Percentiles rank a stretch among this genome's conserved stretches.
Evolutionary conservation across 2,329 filamentous ascomycete genomes (phyloP).

Genomic region (Anthostomella pinea): DNA sequence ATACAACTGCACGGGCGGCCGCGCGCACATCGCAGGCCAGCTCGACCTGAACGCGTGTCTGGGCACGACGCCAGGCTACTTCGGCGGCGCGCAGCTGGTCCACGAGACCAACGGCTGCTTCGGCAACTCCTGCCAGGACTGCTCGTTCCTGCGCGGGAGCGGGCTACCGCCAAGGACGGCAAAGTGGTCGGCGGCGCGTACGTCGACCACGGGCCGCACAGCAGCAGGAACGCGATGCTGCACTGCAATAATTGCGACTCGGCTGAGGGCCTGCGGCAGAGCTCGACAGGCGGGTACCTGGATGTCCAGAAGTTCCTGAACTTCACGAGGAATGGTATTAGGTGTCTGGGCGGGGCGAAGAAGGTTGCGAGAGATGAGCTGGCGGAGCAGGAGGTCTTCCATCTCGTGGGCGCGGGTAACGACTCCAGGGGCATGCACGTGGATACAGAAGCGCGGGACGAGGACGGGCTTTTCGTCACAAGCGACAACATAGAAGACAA

Average conservation of each 20-base stretch:
- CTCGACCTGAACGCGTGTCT: slow-evolving; percentile 3
- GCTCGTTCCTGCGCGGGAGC: background rate
- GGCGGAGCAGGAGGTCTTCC: background rate
- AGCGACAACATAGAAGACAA: too few relatives aligned
- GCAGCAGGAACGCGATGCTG: background rate
- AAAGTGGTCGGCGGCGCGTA: background rate
- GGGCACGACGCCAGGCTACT: background rate
- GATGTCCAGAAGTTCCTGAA: background rate
- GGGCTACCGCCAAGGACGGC: background rate
- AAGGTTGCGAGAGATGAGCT: too few relatives aligned
- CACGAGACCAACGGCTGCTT: background rate
- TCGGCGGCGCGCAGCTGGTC: background rate
- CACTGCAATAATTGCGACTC: background rate
- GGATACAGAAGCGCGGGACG: too few relatives aligned
- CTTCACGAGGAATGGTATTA: background rate
- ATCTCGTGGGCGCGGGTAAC: too few relatives aligned
- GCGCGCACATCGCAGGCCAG: background rate
- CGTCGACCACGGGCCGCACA: background rate
- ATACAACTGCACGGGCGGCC: background rate
- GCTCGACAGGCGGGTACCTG: too few relatives aligned
- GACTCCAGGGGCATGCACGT: too few relatives aligned
- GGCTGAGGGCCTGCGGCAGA: slow-evolving; percentile 1
- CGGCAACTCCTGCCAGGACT: background rate
- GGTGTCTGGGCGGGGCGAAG: too few relatives aligned
- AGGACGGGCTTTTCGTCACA: too few relatives aligned